Evolutionary conservation across 257 asterid species (phyloP).

Genomic region (Datura wrightii): DNA sequence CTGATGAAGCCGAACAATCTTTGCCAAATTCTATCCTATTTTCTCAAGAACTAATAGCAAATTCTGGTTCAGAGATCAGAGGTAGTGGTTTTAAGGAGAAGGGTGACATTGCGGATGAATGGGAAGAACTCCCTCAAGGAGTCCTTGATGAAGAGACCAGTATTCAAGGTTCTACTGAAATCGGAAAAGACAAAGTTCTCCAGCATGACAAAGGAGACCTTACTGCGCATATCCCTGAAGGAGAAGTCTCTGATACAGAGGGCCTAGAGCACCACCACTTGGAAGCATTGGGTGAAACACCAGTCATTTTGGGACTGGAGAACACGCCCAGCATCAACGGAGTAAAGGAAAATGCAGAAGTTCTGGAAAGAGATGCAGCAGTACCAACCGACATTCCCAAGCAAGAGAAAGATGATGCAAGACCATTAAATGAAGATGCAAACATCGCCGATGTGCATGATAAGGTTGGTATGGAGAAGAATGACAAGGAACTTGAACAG

Average conservation of each 20-base stretch:
- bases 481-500: neutral
- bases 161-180: neutral
- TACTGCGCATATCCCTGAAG: neutral
- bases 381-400: conserved; percentile 24
- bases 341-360: conserved; percentile 15
- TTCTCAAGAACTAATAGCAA: neutral
- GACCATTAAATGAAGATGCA: neutral
- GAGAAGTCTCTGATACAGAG: neutral
- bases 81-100: conserved; percentile 3
- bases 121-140: neutral
- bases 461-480: conserved; percentile 19
- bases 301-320: conserved; percentile 22
- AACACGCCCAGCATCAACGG: conserved; percentile 17
- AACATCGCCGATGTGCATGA: neutral
- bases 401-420: conserved; percentile 2
- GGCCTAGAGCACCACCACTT: conserved; percentile 26
- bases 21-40: neutral
- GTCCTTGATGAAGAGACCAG: conserved; percentile 27
- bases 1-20: conserved; percentile 10
- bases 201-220: neutral
- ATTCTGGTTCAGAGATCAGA: neutral
- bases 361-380: neutral
- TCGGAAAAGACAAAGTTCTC: neutral
- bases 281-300: conserved; percentile 25
- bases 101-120: neutral